phyloP scores from a whole-genome alignment of 805 yeast species.

The Kodamaea lidongshanica region DNA sequence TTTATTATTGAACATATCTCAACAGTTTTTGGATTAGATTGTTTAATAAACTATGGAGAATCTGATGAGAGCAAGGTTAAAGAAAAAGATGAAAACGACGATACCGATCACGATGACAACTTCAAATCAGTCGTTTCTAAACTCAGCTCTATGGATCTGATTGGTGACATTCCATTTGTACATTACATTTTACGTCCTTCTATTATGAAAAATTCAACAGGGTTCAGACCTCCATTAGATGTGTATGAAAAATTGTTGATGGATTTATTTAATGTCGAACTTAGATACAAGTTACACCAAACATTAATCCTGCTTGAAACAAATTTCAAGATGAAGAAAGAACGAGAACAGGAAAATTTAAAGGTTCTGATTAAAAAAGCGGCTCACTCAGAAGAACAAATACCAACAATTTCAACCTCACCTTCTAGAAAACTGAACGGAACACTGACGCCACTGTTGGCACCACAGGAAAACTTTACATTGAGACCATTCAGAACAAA shows the following conservation, averaged over 20 bases:
- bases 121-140: slow-evolving; percentile 2
- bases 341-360: slow-evolving; percentile 21
- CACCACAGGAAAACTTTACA: slow-evolving; percentile 25
- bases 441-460: slow-evolving; percentile 2
- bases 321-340: slow-evolving; percentile 24
- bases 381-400: slow-evolving; percentile 3
- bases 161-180: slow-evolving; percentile 35
- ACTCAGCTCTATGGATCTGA: slow-evolving; percentile 30
- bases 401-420: slow-evolving; percentile 3
- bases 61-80: slow-evolving; percentile 20
- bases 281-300: slow-evolving; percentile 17
- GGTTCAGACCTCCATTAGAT: slow-evolving; percentile 35
- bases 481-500: slow-evolving; percentile 39
- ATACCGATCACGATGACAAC: slow-evolving; percentile 5
- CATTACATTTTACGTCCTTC: slow-evolving; percentile 39
- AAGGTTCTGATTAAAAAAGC: slow-evolving; percentile 14
- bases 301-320: slow-evolving; percentile 21
- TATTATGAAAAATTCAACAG: slow-evolving; percentile 26
- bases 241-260: slow-evolving; percentile 20
- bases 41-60: slow-evolving; percentile 21
- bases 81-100: slow-evolving; percentile 2
- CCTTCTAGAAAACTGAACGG: slow-evolving; percentile 3
- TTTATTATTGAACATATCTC: slow-evolving; percentile 32
- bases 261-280: slow-evolving; percentile 22
- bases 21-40: slow-evolving; percentile 16